phyloP scores from a whole-genome alignment of 768 basidiomycete species.

The Auriscalpium microsporum region DNA sequence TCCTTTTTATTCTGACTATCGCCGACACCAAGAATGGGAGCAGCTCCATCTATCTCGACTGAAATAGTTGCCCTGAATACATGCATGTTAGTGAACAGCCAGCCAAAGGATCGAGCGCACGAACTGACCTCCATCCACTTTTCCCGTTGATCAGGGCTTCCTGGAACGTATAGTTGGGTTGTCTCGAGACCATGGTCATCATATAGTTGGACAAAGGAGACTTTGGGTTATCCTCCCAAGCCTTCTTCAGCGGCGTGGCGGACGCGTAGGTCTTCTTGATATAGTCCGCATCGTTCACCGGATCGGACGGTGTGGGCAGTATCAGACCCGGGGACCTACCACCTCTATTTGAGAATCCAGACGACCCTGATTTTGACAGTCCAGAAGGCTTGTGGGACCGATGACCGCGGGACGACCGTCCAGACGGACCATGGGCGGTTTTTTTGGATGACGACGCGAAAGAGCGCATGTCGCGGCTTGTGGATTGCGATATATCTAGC shows the following conservation, averaged over 20 bases:
- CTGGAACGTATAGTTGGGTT: slow-evolving; percentile 21
- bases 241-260: slow-evolving; percentile 24
- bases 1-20: slow-evolving; percentile 51
- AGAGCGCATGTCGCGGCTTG: slow-evolving; percentile 5
- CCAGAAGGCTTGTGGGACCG: neutral
- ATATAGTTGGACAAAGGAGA: slow-evolving; percentile 40
- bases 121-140: slow-evolving; percentile 38
- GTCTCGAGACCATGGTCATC: slow-evolving; percentile 11
- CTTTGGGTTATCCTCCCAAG: slow-evolving; percentile 39
- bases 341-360: neutral
- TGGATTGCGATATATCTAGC: neutral
- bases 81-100: neutral
- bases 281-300: slow-evolving; percentile 28
- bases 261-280: slow-evolving; percentile 22
- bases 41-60: slow-evolving; percentile 14
- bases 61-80: slow-evolving; percentile 9
- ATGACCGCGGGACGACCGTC: neutral
- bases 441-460: slow-evolving; percentile 7
- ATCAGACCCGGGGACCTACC: slow-evolving; percentile 4
- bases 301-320: slow-evolving; percentile 11
- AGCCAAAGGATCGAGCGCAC: neutral
- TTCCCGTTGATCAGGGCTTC: slow-evolving; percentile 24
- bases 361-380: neutral
- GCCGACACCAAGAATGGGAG: slow-evolving; percentile 49
- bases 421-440: neutral